phyloP scores from a whole-genome alignment of 2,329 filamentous ascomycete genomes.

The Paramyrothecium sp. region DNA sequence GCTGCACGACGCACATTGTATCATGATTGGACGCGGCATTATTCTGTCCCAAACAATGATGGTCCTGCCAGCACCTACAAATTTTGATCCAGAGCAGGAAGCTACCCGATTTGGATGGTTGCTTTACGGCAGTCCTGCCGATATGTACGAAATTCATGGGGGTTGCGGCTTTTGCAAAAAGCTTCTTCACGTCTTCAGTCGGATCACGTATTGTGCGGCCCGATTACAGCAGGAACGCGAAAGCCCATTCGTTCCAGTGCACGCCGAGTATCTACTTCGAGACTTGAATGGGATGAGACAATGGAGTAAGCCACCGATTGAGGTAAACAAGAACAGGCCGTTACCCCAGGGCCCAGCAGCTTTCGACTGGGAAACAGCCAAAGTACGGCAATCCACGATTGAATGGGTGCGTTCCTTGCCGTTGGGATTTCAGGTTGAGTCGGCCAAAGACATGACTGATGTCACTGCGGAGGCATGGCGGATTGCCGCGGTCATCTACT shows the following conservation, averaged over 20 bases:
- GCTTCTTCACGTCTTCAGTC: slow-evolving; percentile 33
- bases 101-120: slow-evolving; percentile 35
- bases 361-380: slow-evolving; percentile 16
- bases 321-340: neutral
- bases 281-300: slow-evolving; percentile 30
- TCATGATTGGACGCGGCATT: slow-evolving; percentile 36
- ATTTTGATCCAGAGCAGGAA: slow-evolving; percentile 25
- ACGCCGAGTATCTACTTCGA: slow-evolving; percentile 20
- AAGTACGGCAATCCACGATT: slow-evolving; percentile 14
- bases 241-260: slow-evolving; percentile 27
- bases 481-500: slow-evolving; percentile 34
- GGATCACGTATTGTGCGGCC: slow-evolving; percentile 35
- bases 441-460: slow-evolving; percentile 33
- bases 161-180: slow-evolving; percentile 40
- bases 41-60: slow-evolving; percentile 39
- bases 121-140: slow-evolving; percentile 30
- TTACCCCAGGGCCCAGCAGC: slow-evolving; percentile 15
- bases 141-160: slow-evolving; percentile 37
- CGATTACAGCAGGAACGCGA: slow-evolving; percentile 29
- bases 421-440: slow-evolving; percentile 20
- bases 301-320: slow-evolving; percentile 29
- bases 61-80: slow-evolving; percentile 21
- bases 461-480: slow-evolving; percentile 41
- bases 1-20: slow-evolving; percentile 34
- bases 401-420: slow-evolving; percentile 26